These are phyloP conservation scores for Penicillium sp. DNA, from an alignment of 2,329 filamentous ascomycete species.

Conservation along the genomic window DNA sequence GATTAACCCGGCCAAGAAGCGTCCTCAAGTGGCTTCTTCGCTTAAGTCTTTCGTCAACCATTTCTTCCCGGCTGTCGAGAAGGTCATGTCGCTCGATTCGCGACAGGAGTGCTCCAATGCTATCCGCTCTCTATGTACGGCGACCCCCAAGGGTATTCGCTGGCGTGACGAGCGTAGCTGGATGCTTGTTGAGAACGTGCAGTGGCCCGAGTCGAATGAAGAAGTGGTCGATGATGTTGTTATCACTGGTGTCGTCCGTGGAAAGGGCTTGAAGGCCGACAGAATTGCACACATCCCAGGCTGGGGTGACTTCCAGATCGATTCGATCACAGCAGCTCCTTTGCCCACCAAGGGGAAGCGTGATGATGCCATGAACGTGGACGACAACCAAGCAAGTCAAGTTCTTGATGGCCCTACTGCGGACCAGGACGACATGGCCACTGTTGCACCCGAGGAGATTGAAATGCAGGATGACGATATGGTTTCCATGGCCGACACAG, in stretches of 20 bases:
- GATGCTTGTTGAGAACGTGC: constrained; percentile 83
- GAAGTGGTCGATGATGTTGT: constrained; percentile 57
- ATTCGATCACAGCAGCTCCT: constrained; percentile 79
- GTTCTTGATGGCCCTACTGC: constrained; percentile 69
- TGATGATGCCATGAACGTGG: constrained; percentile 65
- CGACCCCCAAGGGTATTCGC: constrained; percentile 85
- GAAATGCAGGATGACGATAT: constrained; percentile 69
- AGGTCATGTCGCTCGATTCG: constrained; percentile 82
- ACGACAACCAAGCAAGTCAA: constrained; percentile 52
- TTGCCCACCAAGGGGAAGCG: constrained; percentile 55
- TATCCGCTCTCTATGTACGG: constrained; percentile 86
- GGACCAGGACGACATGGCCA: constrained; percentile 78
- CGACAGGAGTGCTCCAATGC: constrained; percentile 88
- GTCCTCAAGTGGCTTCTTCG: constrained; percentile 72
- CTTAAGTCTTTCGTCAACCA: constrained; percentile 91
- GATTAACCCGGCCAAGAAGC: constrained; percentile 75
- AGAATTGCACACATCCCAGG: constrained; percentile 87
- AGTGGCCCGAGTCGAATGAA: constrained; percentile 61
- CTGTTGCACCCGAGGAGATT: constrained; percentile 82
- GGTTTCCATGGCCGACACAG: constrained; percentile 51
- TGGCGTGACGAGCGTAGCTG: constrained; percentile 96
- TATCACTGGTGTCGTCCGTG: constrained; percentile 81
- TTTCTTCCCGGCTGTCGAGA: constrained; percentile 90
- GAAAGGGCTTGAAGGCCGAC: constrained; percentile 83
- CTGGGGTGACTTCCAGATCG: constrained; percentile 90